Evolutionary conservation across 768 basidiomycete genomes (phyloP), one percentile per base, ranked within the genome.

Genomic region (Royoungia palumana): DNA sequence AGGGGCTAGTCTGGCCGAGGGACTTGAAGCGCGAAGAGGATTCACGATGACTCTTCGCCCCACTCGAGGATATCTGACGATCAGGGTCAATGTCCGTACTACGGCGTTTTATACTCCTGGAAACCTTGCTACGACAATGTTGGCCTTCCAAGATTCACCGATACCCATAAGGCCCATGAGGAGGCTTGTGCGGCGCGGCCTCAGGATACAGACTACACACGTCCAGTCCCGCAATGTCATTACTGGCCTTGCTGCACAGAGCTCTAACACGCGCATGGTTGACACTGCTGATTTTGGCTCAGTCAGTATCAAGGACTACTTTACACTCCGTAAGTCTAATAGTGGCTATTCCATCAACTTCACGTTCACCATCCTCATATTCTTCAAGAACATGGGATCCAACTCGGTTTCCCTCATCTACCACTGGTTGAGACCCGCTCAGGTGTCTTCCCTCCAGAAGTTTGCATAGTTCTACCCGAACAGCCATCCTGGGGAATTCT

Each of bases 401-500:
- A 14, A 4, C 48, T 76, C 12, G 49, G 46, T 6, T 57, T 70
- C 50, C 70, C 72, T 2, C 55, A 68, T 4, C 51, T 75, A 6
- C 73, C 68, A 5, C 62, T 75, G 14, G 60, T 77, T 17, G 70
- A 75, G 44, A 66, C 74, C 11, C 72, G 72, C 14, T 67, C 63
- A 45, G 34, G 46, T 48, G 63, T 53, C 28, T 53, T 77, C 1
- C 75, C 75, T 8, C 62, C 74, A 6, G 75, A 77, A 57, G 46
- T 75, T 8, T 76, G 75, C 59, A 59, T 63, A 13, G 73, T 77
- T 34, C 56, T 78, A 19, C 56, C 60, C 14, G 56, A 60, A 36
- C 66, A 73, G 50, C 60, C 63, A 17, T 68, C 61, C 57, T 61
- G 52, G 5, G 78, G 76, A 61, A 83, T 72, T 49, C 62, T 75